Conservation (phyloP, 129 eudicot genomes). For the Gnaphalium uliginosum region DNA sequence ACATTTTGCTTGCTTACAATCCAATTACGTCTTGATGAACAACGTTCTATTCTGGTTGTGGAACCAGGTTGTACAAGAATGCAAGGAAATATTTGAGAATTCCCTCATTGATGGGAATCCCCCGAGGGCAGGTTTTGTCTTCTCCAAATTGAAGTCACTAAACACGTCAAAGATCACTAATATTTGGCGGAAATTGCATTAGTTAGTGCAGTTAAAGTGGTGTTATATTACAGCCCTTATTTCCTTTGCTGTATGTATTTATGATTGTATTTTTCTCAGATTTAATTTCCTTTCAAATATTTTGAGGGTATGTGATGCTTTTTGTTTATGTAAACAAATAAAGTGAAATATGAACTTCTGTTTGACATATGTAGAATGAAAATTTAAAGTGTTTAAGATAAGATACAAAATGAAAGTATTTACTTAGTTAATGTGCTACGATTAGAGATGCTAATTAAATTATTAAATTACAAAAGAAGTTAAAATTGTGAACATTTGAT, state of each 20-base stretch:
- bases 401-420: no score
- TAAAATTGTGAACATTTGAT: no score
- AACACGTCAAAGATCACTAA: constrained; percentile 46
- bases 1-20: not conserved
- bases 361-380: no score
- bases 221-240: not conserved
- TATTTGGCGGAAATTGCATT: constrained; percentile 74
- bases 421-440: no score
- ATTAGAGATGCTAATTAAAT: no score
- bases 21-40: not conserved
- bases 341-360: no score
- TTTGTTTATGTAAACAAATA: no score
- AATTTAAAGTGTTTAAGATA: no score
- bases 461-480: no score
- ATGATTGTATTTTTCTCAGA: not conserved
- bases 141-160: constrained; percentile 73
- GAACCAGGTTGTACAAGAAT: constrained; percentile 90
- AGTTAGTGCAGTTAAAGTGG: constrained; percentile 26
- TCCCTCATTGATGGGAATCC: constrained; percentile 90
- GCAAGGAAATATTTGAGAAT: constrained; percentile 84
- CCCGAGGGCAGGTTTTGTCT: constrained; percentile 79
- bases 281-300: not conserved
- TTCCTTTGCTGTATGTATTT: constrained; percentile 7
- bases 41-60: not conserved
- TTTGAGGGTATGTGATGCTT: no score